Conservation (phyloP, 345 rosid species). For the Citrus unshiu region DNA sequence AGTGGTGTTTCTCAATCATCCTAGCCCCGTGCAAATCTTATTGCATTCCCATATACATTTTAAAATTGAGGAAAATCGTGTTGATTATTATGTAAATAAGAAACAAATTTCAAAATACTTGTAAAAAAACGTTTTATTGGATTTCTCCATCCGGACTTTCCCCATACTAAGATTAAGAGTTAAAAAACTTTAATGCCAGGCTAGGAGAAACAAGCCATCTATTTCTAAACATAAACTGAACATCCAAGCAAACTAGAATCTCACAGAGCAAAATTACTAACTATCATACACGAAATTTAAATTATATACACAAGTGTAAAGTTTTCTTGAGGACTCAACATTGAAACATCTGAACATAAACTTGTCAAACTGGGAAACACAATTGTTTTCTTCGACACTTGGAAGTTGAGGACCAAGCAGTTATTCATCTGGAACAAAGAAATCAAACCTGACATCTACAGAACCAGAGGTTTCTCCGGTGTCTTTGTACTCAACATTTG, state of each 20-base stretch:
- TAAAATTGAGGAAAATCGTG: too few species aligned
- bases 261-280: slow-evolving; percentile 18
- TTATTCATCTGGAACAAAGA: slow-evolving; percentile 73
- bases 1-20: background rate
- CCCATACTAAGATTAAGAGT: background rate
- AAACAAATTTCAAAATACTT: background rate
- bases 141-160: background rate
- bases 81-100: background rate
- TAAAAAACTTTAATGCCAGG: background rate
- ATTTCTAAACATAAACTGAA: background rate
- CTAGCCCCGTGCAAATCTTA: background rate
- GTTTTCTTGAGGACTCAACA: slow-evolving; percentile 18
- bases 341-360: slow-evolving; percentile 18
- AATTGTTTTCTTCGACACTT: slow-evolving; percentile 5
- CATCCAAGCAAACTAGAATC: background rate
- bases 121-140: background rate
- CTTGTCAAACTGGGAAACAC: background rate
- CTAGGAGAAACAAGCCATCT: background rate
- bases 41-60: background rate
- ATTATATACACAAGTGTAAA: slow-evolving; percentile 42
- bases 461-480: slow-evolving; percentile 65
- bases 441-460: slow-evolving; percentile 89
- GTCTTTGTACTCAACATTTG: slow-evolving; percentile 77
- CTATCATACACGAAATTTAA: slow-evolving; percentile 15
- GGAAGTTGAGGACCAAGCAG: slow-evolving; percentile 11